phyloP scores from a whole-genome alignment of 2,329 filamentous ascomycete species.

The Fusarium napiforme region DNA sequence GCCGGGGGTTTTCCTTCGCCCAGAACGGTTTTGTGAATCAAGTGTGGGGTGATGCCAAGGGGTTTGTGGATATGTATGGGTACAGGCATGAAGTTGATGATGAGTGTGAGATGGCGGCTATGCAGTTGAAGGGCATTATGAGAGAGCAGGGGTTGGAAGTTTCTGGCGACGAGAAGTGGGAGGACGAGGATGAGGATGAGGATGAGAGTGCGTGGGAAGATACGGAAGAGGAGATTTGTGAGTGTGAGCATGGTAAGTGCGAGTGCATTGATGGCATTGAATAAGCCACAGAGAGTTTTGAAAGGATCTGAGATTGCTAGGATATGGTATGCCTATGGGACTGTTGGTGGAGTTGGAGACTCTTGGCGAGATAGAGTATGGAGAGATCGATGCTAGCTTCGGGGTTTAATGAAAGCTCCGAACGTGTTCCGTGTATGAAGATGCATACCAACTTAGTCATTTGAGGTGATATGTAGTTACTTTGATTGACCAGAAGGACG shows the following conservation, averaged over 20 bases:
- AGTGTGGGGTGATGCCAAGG: too few relatives aligned
- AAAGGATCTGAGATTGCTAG: background rate
- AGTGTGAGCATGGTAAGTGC: background rate
- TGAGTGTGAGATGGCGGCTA: background rate
- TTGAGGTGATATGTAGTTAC: background rate
- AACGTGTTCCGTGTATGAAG: background rate
- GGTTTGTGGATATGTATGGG: background rate
- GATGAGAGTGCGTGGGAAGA: background rate
- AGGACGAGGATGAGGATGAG: background rate
- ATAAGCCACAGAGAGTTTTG: fast-evolving
- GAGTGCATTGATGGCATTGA: background rate
- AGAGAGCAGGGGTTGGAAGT: fast-evolving
- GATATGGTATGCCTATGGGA: background rate
- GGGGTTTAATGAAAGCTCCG: background rate
- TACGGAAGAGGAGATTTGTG: background rate
- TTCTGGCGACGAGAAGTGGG: background rate
- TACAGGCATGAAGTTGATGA: background rate
- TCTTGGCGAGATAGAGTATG: background rate
- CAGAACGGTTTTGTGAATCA: too few relatives aligned
- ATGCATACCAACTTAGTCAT: background rate
- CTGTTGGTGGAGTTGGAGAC: background rate
- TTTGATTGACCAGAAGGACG: background rate
- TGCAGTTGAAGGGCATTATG: fast-evolving
- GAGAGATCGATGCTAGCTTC: background rate
- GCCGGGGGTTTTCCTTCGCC: too few relatives aligned